Percentiles rank a stretch among this genome's conserved stretches.
Conservation (phyloP, 78 protist genomes). For the Dictyostelium intermedium region DNA sequence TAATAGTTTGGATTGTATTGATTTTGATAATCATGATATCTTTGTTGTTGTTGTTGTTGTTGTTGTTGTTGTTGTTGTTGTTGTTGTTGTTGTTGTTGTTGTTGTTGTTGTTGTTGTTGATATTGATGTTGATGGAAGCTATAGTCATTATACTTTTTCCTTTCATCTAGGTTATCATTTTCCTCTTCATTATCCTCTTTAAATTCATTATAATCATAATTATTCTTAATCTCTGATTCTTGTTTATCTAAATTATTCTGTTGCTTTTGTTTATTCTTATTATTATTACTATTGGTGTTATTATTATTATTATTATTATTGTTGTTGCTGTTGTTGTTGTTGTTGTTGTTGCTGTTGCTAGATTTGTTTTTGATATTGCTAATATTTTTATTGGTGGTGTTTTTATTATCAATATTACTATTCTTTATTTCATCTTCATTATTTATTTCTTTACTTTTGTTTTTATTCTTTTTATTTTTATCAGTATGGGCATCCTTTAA, state of each 20-base stretch:
- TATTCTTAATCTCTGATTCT: not conserved
- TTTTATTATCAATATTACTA: not conserved
- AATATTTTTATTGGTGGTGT: not conserved
- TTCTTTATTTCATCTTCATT: not conserved
- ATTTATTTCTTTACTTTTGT: not conserved
- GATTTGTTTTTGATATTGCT: not conserved
- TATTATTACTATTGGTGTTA: not conserved
- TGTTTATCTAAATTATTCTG: not conserved
- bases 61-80: no score
- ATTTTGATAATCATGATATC: not conserved
- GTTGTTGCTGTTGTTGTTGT: not conserved
- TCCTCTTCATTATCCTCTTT: not conserved
- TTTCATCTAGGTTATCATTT: not conserved
- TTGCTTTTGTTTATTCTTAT: not conserved
- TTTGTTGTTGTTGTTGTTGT: no score
- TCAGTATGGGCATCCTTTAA: conserved; percentile 10
- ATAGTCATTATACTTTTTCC: not conserved
- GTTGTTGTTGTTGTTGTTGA: not conserved
- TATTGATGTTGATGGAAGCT: not conserved
- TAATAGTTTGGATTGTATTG: not conserved
- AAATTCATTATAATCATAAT: not conserved
- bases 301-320: not conserved
- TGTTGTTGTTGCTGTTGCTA: not conserved
- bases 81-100: not conserved
- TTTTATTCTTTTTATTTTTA: not conserved